phyloP scores from a whole-genome alignment of 345 rosid species.

The Salix caprea region DNA sequence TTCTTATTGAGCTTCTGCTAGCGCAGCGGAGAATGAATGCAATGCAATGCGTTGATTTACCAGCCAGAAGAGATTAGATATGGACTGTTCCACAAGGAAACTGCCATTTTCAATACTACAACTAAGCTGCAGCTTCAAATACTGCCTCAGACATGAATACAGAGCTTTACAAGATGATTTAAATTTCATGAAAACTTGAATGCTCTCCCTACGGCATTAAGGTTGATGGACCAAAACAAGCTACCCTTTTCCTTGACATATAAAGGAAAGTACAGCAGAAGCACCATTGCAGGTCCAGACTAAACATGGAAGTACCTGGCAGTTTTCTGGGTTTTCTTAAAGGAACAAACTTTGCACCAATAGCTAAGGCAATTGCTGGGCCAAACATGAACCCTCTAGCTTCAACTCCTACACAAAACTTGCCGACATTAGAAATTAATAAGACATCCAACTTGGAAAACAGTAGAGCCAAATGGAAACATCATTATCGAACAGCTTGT shows the following conservation, averaged over 20 bases:
- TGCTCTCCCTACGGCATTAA: not conserved
- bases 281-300: not conserved
- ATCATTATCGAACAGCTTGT: not conserved
- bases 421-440: not conserved
- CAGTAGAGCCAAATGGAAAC: not conserved
- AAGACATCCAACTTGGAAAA: not conserved
- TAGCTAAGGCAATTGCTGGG: conserved; percentile 80
- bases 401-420: conserved; percentile 53
- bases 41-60: not conserved
- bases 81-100: not conserved
- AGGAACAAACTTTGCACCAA: conserved; percentile 91
- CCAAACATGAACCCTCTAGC: conserved; percentile 97
- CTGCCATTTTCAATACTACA: not conserved
- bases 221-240: not conserved
- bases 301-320: conserved; percentile 44
- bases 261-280: not conserved
- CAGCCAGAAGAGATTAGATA: not conserved
- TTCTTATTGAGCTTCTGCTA: not conserved
- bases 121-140: too few relatives aligned
- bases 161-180: not conserved
- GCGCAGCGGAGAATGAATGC: not conserved
- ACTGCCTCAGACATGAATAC: not conserved
- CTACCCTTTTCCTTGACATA: not conserved
- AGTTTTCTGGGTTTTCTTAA: conserved; percentile 76
- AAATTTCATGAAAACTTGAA: not conserved